Conservation (phyloP, 208 protist genomes). For the Jaenimonas drosophilae region DNA sequence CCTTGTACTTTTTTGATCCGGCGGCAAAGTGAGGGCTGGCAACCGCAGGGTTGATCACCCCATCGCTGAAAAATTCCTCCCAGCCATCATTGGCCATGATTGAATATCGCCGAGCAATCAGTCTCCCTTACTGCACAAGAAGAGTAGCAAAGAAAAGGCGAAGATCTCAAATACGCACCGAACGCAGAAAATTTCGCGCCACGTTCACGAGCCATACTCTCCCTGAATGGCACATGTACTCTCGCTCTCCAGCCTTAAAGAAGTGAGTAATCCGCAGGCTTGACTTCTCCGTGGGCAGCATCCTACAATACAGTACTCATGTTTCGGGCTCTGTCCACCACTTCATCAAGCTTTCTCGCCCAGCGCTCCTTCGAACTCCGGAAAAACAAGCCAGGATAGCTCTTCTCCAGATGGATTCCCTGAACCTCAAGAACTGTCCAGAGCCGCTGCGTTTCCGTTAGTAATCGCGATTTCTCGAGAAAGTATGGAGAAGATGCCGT, state of each 20-base stretch:
- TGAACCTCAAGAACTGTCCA: constrained; percentile 50
- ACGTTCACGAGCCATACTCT: no score
- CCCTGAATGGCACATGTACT: no score
- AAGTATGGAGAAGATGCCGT: constrained; percentile 43
- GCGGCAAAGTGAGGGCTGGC: constrained; percentile 9
- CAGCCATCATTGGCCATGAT: no score
- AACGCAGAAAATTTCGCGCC: no score
- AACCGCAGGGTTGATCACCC: constrained; percentile 17
- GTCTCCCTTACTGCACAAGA: no score
- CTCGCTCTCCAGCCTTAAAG: no score
- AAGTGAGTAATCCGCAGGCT: no score
- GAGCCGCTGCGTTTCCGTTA: constrained; percentile 30
- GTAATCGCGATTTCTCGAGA: constrained; percentile 32
- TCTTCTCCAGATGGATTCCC: constrained; percentile 42
- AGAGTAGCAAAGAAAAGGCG: no score
- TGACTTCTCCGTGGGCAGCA: no score
- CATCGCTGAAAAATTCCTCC: constrained; percentile 28
- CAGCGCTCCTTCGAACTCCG: constrained; percentile 43
- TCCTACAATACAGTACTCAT: constrained; percentile 68
- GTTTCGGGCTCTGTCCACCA: constrained; percentile 42
- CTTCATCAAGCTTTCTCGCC: constrained; percentile 16
- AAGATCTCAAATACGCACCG: no score
- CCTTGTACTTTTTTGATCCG: constrained; percentile 13
- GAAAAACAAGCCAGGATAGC: constrained; percentile 52
- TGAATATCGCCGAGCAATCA: no score